Base-by-base conservation (phyloP, 2,329 filamentous ascomycete species). In the Coniochaeta sp. region DNA sequence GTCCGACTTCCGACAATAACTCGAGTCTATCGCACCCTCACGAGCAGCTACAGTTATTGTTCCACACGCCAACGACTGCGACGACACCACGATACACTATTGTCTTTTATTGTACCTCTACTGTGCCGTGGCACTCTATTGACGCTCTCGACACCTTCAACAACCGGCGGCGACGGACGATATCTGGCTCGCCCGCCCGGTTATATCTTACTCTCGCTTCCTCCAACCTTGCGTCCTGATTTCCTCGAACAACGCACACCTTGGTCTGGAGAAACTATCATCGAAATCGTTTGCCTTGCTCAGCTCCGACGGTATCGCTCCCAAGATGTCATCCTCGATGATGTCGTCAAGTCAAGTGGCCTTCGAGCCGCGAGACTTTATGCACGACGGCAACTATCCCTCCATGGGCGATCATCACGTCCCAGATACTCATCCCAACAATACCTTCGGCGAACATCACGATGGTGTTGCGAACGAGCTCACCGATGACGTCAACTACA, bases 361-460 rank as follows among this genome's bases (percentile, higher is more conserved):
- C 35, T 80, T 75, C 60, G 76, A 80, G 57, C 65, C 72, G 22
- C 67, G 76, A 53, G 70, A 65, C 57, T 76, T 78, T 54, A 69
- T 77, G 33, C 69, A 76, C 51, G 72, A 76, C 50, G 74, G 71
- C 51, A 62, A 67, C 18, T 79, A 79, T 53, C 70, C 75, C 8
- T 62, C 71, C 22, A 74, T 77, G 52, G 70, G 68, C 40, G 73
- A 75, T 56, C 55, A 61, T 40, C 61, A 62, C 40, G 72, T 75
- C 45, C 52, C 67, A 73, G 45, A 64, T 63, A 33, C 65, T 52
- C 61, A 57, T 24, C 52, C 53, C 49, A 57, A n/a, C n/a, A n/a
- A 74, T 52, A 66, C 70, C 48, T 74, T 67, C 58, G 67, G 69
- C 52, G 71, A 75, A 65, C 58, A 71, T 68, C 60, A 61, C 66